Conservation (phyloP, 78 protist genomes). For the Anaeramoeba ignava region DNA sequence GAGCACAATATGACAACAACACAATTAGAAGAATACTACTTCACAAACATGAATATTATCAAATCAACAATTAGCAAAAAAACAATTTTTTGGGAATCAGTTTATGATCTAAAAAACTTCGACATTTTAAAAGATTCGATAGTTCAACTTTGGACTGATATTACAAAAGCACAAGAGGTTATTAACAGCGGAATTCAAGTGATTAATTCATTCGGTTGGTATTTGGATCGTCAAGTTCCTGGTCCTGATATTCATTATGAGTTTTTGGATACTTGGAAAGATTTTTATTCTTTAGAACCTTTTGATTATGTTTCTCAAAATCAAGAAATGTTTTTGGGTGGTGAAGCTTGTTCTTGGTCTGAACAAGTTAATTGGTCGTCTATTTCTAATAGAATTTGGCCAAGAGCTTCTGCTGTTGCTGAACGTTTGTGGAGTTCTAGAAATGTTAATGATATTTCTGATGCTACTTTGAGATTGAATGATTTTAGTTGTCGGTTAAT, state of each 20-base stretch:
- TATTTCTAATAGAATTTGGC: not conserved
- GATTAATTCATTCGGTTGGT: not conserved
- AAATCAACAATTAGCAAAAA: not conserved
- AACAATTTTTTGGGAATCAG: not conserved
- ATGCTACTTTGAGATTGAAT: not conserved
- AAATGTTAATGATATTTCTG: not conserved
- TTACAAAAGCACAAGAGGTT: not conserved
- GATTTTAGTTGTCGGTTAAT: not conserved
- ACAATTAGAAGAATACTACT: not conserved
- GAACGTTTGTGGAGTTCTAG: not conserved
- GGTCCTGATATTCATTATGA: not conserved
- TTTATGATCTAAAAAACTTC: not conserved
- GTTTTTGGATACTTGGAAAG: conserved; percentile 7
- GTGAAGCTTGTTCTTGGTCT: not conserved
- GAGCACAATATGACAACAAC: not conserved
- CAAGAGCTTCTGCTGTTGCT: not conserved
- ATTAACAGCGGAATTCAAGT: not conserved
- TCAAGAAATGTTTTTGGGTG: not conserved
- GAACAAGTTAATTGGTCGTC: not conserved
- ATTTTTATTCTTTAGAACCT: not conserved
- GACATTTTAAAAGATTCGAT: not conserved
- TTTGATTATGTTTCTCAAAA: no score
- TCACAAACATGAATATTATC: not conserved
- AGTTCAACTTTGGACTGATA: conserved; percentile 2
- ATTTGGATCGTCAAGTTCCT: not conserved